These are phyloP conservation scores for Agroathelia rolfsii DNA, from an alignment of 1,284 basidiomycete species.

Conservation along the genomic window DNA sequence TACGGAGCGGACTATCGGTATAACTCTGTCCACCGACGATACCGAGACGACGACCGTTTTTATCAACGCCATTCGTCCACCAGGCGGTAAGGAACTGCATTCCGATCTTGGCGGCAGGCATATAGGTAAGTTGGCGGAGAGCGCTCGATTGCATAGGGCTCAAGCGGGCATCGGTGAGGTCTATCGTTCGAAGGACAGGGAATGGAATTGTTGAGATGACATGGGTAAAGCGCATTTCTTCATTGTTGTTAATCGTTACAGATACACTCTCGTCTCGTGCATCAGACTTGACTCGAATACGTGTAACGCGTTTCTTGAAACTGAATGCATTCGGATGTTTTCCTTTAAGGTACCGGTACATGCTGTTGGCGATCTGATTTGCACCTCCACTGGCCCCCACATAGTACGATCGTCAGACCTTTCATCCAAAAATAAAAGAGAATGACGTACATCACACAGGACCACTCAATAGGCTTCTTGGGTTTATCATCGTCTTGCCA, in stretches of 20 bases:
- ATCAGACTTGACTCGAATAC: too few relatives aligned
- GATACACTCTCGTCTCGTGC: too few relatives aligned
- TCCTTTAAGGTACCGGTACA: too few relatives aligned
- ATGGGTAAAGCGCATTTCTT: constrained; percentile 14
- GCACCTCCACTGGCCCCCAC: constrained; percentile 11
- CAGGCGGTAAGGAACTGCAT: constrained; percentile 23
- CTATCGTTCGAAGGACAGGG: constrained; percentile 17
- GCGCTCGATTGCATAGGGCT: too few relatives aligned
- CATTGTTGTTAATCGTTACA: too few relatives aligned
- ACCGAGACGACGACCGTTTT: constrained; percentile 9
- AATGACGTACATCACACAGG: constrained; percentile 4
- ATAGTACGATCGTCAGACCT: not conserved
- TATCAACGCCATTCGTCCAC: constrained; percentile 15
- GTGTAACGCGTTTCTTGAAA: constrained; percentile 9
- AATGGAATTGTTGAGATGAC: constrained; percentile 23
- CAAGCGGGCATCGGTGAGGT: constrained; percentile 17
- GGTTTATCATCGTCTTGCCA: not conserved
- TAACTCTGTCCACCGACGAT: constrained; percentile 17
- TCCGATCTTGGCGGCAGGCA: constrained; percentile 21
- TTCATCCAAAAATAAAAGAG: not conserved
- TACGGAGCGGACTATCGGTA: constrained; percentile 21
- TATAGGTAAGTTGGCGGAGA: constrained; percentile 21
- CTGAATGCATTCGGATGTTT: too few relatives aligned
- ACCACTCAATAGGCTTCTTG: constrained; percentile 8
- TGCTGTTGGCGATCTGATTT: constrained; percentile 7